phyloP scores from a whole-genome alignment of 306 rosid species.

The Adenanthera pavonina region DNA sequence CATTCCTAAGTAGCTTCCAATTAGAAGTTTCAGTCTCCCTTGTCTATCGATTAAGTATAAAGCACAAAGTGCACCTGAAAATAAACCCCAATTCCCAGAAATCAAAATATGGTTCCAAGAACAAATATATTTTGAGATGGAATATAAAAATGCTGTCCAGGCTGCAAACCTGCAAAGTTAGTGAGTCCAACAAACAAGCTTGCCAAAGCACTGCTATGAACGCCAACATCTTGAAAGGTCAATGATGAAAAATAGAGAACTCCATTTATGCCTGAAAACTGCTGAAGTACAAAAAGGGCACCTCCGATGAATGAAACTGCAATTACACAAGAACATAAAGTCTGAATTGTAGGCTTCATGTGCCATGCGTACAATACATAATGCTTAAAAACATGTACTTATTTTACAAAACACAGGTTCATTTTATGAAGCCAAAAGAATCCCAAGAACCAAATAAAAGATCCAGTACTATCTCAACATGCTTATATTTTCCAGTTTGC shows the following conservation, averaged over 20 bases:
- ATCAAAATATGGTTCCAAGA: slow-evolving; percentile 37
- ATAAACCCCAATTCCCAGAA: slow-evolving; percentile 40
- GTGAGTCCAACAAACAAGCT: slow-evolving; percentile 85
- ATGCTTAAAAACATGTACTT: slow-evolving; percentile 19
- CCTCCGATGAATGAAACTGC: slow-evolving; percentile 88
- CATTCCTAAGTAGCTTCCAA: slow-evolving; percentile 94
- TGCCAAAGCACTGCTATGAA: slow-evolving; percentile 71
- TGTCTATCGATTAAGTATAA: slow-evolving; percentile 78
- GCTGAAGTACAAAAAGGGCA: slow-evolving; percentile 85
- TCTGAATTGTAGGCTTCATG: slow-evolving; percentile 29
- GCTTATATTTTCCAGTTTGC: slow-evolving; percentile 21
- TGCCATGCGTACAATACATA: background rate
- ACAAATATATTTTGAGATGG: slow-evolving; percentile 30
- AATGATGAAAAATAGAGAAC: slow-evolving; percentile 90
- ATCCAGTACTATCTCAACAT: slow-evolving; percentile 12
- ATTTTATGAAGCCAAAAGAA: slow-evolving; percentile 14
- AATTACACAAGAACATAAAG: slow-evolving; percentile 44
- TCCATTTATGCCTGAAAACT: slow-evolving; percentile 89
- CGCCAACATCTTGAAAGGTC: slow-evolving; percentile 86
- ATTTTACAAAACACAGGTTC: slow-evolving; percentile 7
- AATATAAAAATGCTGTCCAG: slow-evolving; percentile 29
- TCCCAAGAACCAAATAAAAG: slow-evolving; percentile 1
- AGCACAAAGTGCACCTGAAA: slow-evolving; percentile 78
- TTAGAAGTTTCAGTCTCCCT: slow-evolving; percentile 82
- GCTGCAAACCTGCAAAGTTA: slow-evolving; percentile 75